phyloP scores from a whole-genome alignment of 2,329 filamentous ascomycete species.

The Fusarium graminum region DNA sequence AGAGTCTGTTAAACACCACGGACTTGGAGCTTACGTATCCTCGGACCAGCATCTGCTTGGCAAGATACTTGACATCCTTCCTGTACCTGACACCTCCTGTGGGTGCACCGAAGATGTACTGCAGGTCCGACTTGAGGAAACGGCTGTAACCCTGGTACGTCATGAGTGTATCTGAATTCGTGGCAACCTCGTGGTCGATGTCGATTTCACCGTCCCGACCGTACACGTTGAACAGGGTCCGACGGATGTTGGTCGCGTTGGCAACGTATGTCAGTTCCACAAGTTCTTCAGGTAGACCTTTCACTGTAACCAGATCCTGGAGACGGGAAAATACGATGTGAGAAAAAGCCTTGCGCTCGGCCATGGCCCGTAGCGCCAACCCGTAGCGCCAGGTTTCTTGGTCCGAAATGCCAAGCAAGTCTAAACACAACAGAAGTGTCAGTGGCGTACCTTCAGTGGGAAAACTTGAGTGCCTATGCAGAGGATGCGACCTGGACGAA shows the following conservation, averaged over 20 bases:
- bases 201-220: not conserved
- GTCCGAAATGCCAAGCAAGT: not conserved
- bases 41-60: conserved; percentile 50
- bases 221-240: not conserved
- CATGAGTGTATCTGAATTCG: not conserved
- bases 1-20: accelerated
- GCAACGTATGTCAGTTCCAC: not conserved
- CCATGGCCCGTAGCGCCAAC: not conserved
- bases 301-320: not conserved
- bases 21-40: conserved; percentile 44
- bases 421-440: not conserved
- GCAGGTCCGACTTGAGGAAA: not conserved
- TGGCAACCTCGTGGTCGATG: not conserved
- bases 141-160: not conserved
- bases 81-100: conserved; percentile 38
- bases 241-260: not conserved
- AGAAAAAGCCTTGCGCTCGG: not conserved
- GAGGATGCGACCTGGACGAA: not conserved
- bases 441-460: not conserved
- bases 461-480: not conserved
- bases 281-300: not conserved
- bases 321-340: not conserved
- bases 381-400: not conserved
- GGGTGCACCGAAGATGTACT: conserved; percentile 47
- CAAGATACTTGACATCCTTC: conserved; percentile 48